phyloP scores from a whole-genome alignment of 768 basidiomycete genomes.

The Lactifluus volemus region DNA sequence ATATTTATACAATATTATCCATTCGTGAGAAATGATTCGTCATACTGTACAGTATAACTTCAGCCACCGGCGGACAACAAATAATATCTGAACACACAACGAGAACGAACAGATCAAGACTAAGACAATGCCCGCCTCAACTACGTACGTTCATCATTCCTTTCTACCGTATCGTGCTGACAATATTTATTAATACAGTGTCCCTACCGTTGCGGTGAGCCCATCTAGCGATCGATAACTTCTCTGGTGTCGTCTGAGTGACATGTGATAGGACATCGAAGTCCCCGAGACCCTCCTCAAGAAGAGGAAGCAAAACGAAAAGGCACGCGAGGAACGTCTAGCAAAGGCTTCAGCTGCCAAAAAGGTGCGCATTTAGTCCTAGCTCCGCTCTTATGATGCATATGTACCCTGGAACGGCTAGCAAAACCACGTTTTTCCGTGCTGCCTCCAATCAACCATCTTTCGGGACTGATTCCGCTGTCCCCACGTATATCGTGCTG shows the following conservation, averaged over 20 bases:
- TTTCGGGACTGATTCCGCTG: conserved; percentile 72
- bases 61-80: conserved; percentile 29
- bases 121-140: conserved; percentile 44
- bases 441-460: conserved; percentile 89
- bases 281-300: conserved; percentile 99
- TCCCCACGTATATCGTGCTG: conserved; percentile 18
- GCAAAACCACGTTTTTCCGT: conserved; percentile 44
- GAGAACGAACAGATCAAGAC: conserved; percentile 23
- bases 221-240: neutral
- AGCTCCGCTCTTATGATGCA: conserved; percentile 58
- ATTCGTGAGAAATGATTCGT: conserved; percentile 24
- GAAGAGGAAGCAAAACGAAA: conserved; percentile 97
- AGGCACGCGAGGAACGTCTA: conserved; percentile 89
- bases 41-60: conserved; percentile 34
- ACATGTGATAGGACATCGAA: conserved; percentile 65
- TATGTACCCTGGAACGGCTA: conserved; percentile 70
- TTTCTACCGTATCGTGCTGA: neutral
- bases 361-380: conserved; percentile 53
- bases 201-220: conserved; percentile 3
- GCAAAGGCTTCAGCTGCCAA: conserved; percentile 75
- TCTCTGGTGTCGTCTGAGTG: conserved; percentile 7
- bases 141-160: conserved; percentile 35
- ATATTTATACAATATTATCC: neutral
- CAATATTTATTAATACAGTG: neutral
- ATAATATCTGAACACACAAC: neutral